phyloP scores from a whole-genome alignment of 345 rosid genomes.

The Eutrema heterophyllum region DNA sequence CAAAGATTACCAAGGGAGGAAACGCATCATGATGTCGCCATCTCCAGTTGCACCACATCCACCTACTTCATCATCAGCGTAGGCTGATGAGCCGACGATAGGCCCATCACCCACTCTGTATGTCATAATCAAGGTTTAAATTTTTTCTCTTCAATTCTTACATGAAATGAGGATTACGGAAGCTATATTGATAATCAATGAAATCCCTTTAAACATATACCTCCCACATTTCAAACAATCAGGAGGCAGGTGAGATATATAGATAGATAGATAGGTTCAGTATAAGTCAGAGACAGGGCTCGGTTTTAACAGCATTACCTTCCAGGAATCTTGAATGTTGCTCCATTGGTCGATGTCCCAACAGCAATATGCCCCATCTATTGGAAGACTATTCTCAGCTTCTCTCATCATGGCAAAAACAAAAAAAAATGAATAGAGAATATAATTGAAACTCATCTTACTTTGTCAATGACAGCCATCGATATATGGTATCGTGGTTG shows the following conservation, averaged over 20 bases:
- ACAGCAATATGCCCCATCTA: constrained; percentile 88
- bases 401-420: background rate
- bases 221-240: too few relatives aligned
- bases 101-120: constrained; percentile 95
- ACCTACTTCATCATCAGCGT: constrained; percentile 79
- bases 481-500: constrained; percentile 85
- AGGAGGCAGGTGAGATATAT: background rate
- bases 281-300: background rate
- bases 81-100: constrained; percentile 82
- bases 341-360: constrained; percentile 97
- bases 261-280: too few relatives aligned
- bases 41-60: constrained; percentile 99
- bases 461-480: constrained; percentile 86
- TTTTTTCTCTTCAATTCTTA: background rate
- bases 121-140: background rate
- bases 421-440: background rate
- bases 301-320: constrained; percentile 42
- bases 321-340: constrained; percentile 91
- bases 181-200: background rate
- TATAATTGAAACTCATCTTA: constrained; percentile 31
- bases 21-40: constrained; percentile 98
- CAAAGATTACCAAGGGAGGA: constrained; percentile 89
- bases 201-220: background rate
- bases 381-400: background rate
- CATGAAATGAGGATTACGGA: background rate